Conservation (phyloP, 805 yeast genomes). For the Cyberlindnera galapagoensis region DNA sequence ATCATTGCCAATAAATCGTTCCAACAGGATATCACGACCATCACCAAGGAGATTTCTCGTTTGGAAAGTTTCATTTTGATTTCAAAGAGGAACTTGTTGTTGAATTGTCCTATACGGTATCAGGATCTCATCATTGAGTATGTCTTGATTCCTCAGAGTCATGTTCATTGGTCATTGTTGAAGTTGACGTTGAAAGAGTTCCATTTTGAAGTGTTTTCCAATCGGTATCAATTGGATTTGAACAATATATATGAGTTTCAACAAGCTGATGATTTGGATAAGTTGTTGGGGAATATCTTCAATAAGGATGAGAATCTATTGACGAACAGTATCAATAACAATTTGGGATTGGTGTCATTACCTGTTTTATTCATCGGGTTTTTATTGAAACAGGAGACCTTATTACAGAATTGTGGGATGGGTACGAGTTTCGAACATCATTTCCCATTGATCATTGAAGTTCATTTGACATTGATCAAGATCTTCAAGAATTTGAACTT, state of each 20-base stretch:
- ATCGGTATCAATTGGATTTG: slow-evolving; percentile 3
- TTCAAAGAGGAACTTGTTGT: slow-evolving; percentile 41
- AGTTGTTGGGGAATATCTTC: slow-evolving; percentile 1
- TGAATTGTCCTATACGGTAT: slow-evolving; percentile 44
- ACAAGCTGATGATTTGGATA: slow-evolving; percentile 15
- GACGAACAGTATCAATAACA: slow-evolving; percentile 35
- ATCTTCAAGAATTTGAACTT: slow-evolving; percentile 28
- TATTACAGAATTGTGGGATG: no score
- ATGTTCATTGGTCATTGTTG: slow-evolving; percentile 39
- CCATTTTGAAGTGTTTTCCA: slow-evolving; percentile 15
- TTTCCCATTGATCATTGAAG: slow-evolving; percentile 33
- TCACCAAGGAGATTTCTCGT: slow-evolving; percentile 12
- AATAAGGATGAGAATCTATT: slow-evolving; percentile 4
- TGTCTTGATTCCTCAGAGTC: slow-evolving; percentile 32
- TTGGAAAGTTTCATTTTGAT: slow-evolving; percentile 30
- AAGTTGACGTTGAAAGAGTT: slow-evolving; percentile 43
- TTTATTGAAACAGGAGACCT: slow-evolving; percentile 2
- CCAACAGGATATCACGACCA: slow-evolving; percentile 7
- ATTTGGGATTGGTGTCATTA: slow-evolving; percentile 43
- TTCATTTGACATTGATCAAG: slow-evolving; percentile 39
- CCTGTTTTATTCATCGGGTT: slow-evolving; percentile 38
- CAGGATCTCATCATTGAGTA: slow-evolving; percentile 45
- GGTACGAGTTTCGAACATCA: no score
- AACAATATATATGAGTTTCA: slow-evolving; percentile 17
- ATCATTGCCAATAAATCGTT: slow-evolving; percentile 42